These are phyloP conservation scores for Hypoxylon sp. DNA, from an alignment of 2,329 filamentous ascomycete genomes.

Conservation along the genomic window DNA sequence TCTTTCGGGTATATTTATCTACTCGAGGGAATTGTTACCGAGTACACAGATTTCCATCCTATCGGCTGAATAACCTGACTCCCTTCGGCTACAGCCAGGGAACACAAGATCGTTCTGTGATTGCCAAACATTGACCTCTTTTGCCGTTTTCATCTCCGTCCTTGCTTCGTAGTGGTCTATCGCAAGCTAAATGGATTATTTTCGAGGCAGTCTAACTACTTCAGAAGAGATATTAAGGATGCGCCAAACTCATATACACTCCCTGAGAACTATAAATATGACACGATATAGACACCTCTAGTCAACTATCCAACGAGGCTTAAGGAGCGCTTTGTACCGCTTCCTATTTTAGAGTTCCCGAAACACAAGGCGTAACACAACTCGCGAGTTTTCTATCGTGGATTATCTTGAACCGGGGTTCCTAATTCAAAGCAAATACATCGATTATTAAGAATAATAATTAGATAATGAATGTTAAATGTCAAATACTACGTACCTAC, in stretches of 20 bases:
- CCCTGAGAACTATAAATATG: neutral
- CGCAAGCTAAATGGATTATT: slow-evolving; percentile 2
- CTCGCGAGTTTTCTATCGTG: too few relatives aligned
- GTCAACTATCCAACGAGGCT: neutral
- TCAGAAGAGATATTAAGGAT: neutral
- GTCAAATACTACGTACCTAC: too few relatives aligned
- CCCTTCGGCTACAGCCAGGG: neutral
- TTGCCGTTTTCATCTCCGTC: neutral
- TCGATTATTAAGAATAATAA: too few relatives aligned
- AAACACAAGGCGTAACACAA: neutral
- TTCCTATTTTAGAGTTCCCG: neutral
- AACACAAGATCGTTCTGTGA: neutral
- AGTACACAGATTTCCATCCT: neutral
- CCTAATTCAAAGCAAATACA: too few relatives aligned
- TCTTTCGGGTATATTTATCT: neutral
- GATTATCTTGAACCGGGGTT: too few relatives aligned
- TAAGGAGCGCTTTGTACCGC: neutral
- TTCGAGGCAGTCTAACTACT: neutral
- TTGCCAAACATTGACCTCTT: neutral
- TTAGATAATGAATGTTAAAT: too few relatives aligned
- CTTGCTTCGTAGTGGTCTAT: slow-evolving; percentile 5
- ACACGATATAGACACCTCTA: neutral
- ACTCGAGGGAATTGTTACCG: neutral
- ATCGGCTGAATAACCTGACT: neutral
- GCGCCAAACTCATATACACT: neutral